Evolutionary conservation across 306 rosid genomes (phyloP).

Genomic region (Gastrolobium villosum): DNA sequence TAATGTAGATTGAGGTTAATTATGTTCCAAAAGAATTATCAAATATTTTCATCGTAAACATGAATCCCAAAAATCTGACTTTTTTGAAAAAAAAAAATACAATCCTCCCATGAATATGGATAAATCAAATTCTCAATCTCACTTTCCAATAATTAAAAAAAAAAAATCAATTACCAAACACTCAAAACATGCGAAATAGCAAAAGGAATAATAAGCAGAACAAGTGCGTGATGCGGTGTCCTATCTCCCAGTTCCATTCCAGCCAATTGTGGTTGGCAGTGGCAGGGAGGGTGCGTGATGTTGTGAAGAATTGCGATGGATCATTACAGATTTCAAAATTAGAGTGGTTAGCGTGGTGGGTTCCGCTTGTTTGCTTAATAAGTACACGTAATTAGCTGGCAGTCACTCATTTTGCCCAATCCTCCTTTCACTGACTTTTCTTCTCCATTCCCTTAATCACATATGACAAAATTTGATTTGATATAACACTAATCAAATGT

Average conservation of each 20-base stretch:
- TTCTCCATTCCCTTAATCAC: constrained; percentile 22
- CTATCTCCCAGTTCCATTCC: not conserved
- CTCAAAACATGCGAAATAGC: no score
- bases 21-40: no score
- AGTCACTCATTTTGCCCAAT: constrained; percentile 47
- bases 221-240: constrained; percentile 23
- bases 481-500: constrained; percentile 28
- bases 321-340: constrained; percentile 16
- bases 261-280: constrained; percentile 33
- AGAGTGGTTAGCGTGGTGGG: constrained; percentile 43
- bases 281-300: not conserved
- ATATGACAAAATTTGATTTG: constrained; percentile 54
- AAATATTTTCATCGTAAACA: no score
- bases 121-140: no score
- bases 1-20: no score
- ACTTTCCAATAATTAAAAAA: no score
- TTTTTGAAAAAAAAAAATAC: no score
- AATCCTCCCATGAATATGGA: no score
- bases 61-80: no score
- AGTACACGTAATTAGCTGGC: constrained; percentile 59
- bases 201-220: constrained; percentile 8
- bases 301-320: constrained; percentile 4
- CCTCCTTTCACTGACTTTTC: constrained; percentile 31
- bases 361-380: constrained; percentile 49
- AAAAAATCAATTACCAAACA: no score